Evolutionary conservation across 768 basidiomycete genomes (phyloP).

Genomic region (Cystobasidium tubakii): DNA sequence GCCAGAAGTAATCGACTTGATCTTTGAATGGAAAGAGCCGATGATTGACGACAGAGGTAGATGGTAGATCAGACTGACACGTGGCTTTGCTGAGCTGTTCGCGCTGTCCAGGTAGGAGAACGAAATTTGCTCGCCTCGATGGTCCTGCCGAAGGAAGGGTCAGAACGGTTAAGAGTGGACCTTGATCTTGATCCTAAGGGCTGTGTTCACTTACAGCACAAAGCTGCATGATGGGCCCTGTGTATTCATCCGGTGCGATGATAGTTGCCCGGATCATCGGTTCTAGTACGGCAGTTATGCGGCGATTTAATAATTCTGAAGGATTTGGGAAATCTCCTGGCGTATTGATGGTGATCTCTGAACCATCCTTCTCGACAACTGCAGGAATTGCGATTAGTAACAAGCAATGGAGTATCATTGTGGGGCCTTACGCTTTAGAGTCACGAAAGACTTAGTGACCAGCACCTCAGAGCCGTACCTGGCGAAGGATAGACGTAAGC

Average conservation of each 20-base stretch:
- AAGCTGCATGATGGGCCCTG: constrained; percentile 93
- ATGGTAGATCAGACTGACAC: constrained; percentile 67
- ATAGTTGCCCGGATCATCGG: constrained; percentile 90
- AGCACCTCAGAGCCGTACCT: constrained; percentile 60
- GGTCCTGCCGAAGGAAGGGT: constrained; percentile 49
- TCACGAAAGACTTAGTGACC: constrained; percentile 91
- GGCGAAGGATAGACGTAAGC: not conserved
- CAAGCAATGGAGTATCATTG: not conserved
- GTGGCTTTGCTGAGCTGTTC: constrained; percentile 37
- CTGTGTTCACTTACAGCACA: constrained; percentile 61
- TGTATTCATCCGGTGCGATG: constrained; percentile 88
- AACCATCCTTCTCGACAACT: constrained; percentile 71
- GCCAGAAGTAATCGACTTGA: constrained; percentile 86
- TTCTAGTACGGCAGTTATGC: constrained; percentile 74
- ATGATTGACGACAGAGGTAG: constrained; percentile 91
- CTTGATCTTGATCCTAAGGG: too few relatives aligned
- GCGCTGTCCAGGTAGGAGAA: constrained; percentile 62
- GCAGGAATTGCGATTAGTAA: not conserved
- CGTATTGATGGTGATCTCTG: constrained; percentile 67
- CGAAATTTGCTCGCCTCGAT: constrained; percentile 74
- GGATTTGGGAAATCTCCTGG: constrained; percentile 92
- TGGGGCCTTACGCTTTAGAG: constrained; percentile 65
- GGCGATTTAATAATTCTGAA: constrained; percentile 55
- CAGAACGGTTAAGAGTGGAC: too few relatives aligned
- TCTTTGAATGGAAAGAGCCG: constrained; percentile 86